Evolutionary conservation across 208 protist genomes (phyloP).

Genomic region (Leptomonas seymouri): DNA sequence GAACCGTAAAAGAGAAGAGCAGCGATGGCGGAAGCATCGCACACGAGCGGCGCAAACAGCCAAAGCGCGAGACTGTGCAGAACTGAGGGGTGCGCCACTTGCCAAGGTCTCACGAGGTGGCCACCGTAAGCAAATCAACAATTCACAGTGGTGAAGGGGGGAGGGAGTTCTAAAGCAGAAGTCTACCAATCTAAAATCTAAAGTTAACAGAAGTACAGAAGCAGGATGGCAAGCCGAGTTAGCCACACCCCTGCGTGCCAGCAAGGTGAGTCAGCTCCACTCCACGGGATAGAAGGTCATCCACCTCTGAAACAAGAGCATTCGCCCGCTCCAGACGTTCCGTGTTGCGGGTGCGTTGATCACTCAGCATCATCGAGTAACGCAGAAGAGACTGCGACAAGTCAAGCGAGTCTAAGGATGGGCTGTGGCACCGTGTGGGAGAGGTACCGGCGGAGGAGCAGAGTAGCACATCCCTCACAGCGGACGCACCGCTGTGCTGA

Average conservation of each 20-base stretch:
- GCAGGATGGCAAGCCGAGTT: not conserved
- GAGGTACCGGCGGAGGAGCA: not conserved
- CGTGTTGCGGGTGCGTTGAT: constrained; percentile 44
- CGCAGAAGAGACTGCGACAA: constrained; percentile 56
- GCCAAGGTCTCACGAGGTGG: too few relatives aligned
- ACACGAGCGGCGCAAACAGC: too few relatives aligned
- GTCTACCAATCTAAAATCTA: too few relatives aligned
- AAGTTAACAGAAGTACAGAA: not conserved
- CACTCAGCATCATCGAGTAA: constrained; percentile 52
- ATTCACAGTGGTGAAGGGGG: too few relatives aligned
- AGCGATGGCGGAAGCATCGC: too few relatives aligned
- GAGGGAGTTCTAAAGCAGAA: too few relatives aligned
- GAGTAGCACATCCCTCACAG: not conserved
- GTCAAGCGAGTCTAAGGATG: constrained; percentile 42
- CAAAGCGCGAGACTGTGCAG: too few relatives aligned
- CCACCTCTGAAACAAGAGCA: constrained; percentile 39
- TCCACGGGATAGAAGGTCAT: constrained; percentile 56
- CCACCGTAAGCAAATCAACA: too few relatives aligned
- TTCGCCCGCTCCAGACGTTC: constrained; percentile 36
- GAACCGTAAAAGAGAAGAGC: too few relatives aligned
- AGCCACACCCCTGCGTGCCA: not conserved
- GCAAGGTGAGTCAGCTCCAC: constrained; percentile 5
- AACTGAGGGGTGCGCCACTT: too few relatives aligned
- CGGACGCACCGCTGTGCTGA: not conserved
- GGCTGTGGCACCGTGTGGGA: constrained; percentile 21